A percentile compares a stretch with the other conserved stretches of the same genome.
phyloP scores from a whole-genome alignment of 75 land plant species.

The Pinus taeda region DNA sequence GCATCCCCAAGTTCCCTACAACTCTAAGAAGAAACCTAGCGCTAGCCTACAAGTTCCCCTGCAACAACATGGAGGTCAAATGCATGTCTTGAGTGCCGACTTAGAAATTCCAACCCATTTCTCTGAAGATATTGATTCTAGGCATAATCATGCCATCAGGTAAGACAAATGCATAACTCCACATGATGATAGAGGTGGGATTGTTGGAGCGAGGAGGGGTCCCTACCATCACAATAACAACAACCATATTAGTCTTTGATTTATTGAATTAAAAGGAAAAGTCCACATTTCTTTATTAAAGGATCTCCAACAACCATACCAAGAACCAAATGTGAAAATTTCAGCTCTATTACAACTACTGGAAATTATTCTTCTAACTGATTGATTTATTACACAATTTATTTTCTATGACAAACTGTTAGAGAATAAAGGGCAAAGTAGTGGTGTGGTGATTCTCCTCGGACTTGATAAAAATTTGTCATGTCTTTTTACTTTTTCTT shows the following conservation, averaged over 20 bases:
- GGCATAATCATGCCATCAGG: slow-evolving; percentile 7
- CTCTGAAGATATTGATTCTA: slow-evolving; percentile 5
- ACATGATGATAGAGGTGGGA: not conserved
- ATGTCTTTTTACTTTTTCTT: too few relatives aligned
- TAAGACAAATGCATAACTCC: not conserved
- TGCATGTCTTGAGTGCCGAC: slow-evolving; percentile 9
- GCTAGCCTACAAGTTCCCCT: not conserved
- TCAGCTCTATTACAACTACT: too few relatives aligned
- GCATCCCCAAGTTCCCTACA: slow-evolving; percentile 4
- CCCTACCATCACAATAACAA: not conserved
- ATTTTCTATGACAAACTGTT: too few relatives aligned
- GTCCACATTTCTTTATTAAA: slow-evolving; percentile 5
- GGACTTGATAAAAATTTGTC: too few relatives aligned
- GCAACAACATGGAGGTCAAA: slow-evolving; percentile 9
- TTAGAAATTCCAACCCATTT: slow-evolving; percentile 8
- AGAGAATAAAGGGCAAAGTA: too few relatives aligned
- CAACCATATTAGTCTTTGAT: not conserved
- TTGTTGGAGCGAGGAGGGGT: not conserved
- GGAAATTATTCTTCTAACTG: too few relatives aligned
- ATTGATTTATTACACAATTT: too few relatives aligned
- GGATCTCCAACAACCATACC: too few relatives aligned
- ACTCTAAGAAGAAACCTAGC: not conserved
- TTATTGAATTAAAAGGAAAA: slow-evolving; percentile 8
- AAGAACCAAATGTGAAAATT: too few relatives aligned
- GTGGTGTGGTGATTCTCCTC: too few relatives aligned